Percentiles rank a stretch among this genome's conserved stretches.
Evolutionary conservation across 192 early-diverging fungal species (phyloP).

Genomic region (Glomus cerebriforme): DNA sequence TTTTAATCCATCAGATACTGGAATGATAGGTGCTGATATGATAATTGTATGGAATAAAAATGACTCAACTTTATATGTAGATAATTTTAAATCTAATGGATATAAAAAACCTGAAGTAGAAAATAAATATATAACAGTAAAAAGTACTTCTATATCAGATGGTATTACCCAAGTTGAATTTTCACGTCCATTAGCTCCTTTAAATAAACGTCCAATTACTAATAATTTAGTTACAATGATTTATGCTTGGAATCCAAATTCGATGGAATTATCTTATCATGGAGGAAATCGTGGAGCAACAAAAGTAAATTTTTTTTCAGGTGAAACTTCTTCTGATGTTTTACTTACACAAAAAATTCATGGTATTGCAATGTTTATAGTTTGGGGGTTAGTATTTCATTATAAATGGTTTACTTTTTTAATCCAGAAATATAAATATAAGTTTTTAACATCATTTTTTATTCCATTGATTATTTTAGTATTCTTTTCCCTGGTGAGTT

Average conservation of each 20-base stretch:
- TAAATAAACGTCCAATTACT: neutral
- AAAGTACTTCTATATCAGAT: neutral
- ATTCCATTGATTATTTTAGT: neutral
- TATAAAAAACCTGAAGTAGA: neutral
- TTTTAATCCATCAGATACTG: neutral
- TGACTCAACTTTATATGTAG: neutral
- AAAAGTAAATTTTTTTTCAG: conserved; percentile 16
- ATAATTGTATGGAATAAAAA: conserved; percentile 2
- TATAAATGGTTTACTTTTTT: too few species aligned
- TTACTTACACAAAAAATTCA: neutral
- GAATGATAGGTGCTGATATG: conserved; percentile 12
- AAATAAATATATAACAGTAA: neutral
- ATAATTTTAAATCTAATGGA: neutral
- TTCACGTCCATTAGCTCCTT: neutral
- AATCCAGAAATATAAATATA: too few species aligned
- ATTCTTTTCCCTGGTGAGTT: conserved; percentile 24
- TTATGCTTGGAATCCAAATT: neutral
- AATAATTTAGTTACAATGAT: neutral
- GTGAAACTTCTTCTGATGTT: neutral
- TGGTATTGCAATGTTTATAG: conserved; percentile 31
- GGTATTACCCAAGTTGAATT: conserved; percentile 9
- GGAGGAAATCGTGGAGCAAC: conserved; percentile 5
- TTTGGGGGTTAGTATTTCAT: conserved; percentile 20
- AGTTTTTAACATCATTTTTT: too few species aligned
- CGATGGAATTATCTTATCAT: neutral